Conservation (phyloP, 208 protist genomes). For the Phytomonas sp. region DNA sequence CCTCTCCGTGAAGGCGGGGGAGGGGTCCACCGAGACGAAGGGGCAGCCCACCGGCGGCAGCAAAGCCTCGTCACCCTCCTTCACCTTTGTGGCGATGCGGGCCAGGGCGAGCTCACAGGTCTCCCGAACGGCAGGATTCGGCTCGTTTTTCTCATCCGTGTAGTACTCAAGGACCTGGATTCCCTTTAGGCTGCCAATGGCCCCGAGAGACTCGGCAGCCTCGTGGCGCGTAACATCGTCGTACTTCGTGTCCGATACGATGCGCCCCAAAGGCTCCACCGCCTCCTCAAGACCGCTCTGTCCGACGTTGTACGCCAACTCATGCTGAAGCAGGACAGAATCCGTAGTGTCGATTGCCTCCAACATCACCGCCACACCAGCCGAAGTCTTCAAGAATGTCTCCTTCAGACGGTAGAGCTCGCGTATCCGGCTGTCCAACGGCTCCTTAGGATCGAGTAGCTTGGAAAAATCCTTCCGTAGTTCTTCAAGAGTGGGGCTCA, state of each 20-base stretch:
- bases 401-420: constrained; percentile 86
- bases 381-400: constrained; percentile 45
- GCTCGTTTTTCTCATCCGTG: constrained; percentile 37
- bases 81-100: constrained; percentile 56
- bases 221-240: constrained; percentile 95
- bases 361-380: constrained; percentile 41
- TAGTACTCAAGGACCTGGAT: constrained; percentile 45
- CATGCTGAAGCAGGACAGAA: constrained; percentile 95
- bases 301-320: constrained; percentile 95
- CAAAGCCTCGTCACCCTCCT: constrained; percentile 45
- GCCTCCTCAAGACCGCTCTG: constrained; percentile 88
- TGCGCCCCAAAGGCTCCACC: constrained; percentile 62
- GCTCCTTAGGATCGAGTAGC: constrained; percentile 61
- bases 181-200: constrained; percentile 39
- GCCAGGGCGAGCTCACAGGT: constrained; percentile 91
- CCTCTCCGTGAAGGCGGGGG: constrained; percentile 55
- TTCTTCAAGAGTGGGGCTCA: constrained; percentile 28
- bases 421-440: constrained; percentile 78
- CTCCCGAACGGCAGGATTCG: constrained; percentile 79
- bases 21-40: constrained; percentile 90
- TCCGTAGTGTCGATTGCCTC: constrained; percentile 78
- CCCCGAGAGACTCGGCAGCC: constrained; percentile 93
- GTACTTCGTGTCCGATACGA: constrained; percentile 78
- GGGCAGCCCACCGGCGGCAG: constrained; percentile 34
- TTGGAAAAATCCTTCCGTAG: constrained; percentile 49